phyloP scores from a whole-genome alignment of 1,284 basidiomycete species.

The Ganoderma resinaceum region DNA sequence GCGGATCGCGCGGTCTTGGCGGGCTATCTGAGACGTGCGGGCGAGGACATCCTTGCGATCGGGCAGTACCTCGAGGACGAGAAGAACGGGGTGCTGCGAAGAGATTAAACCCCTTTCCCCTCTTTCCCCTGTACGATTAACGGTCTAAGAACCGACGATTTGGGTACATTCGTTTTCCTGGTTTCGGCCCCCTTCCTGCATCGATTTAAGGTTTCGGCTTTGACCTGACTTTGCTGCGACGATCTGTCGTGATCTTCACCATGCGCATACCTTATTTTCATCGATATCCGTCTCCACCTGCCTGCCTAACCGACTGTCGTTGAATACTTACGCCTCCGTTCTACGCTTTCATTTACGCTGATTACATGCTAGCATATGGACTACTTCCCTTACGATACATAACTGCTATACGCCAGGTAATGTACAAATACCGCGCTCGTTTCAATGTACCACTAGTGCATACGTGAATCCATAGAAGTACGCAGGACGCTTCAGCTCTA shows the following conservation, averaged over 20 bases:
- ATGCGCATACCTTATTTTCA: slow-evolving; percentile 5
- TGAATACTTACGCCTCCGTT: neutral
- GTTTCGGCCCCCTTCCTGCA: neutral
- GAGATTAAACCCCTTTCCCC: slow-evolving; percentile 33
- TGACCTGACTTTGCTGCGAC: neutral
- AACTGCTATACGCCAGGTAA: slow-evolving; percentile 22
- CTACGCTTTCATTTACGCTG: slow-evolving; percentile 9
- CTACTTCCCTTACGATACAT: slow-evolving; percentile 25
- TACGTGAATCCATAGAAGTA: slow-evolving; percentile 24
- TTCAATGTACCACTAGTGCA: slow-evolving; percentile 28
- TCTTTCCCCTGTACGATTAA: slow-evolving; percentile 1
- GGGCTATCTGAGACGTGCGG: slow-evolving; percentile 74
- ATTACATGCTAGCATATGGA: slow-evolving; percentile 20
- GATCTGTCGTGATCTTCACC: slow-evolving; percentile 1
- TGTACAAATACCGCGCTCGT: slow-evolving; percentile 36
- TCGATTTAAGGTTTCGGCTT: neutral
- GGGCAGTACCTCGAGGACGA: slow-evolving; percentile 90
- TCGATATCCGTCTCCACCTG: slow-evolving; percentile 7
- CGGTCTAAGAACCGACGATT: slow-evolving; percentile 1
- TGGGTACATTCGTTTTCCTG: slow-evolving; percentile 5
- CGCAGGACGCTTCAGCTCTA: neutral
- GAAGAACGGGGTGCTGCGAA: slow-evolving; percentile 71
- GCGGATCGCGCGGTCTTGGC: slow-evolving; percentile 75
- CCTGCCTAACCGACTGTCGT: slow-evolving; percentile 7
- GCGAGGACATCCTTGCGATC: slow-evolving; percentile 84